Evolutionary conservation across 345 rosid genomes (phyloP).

Genomic region (Camelina sativa): DNA sequence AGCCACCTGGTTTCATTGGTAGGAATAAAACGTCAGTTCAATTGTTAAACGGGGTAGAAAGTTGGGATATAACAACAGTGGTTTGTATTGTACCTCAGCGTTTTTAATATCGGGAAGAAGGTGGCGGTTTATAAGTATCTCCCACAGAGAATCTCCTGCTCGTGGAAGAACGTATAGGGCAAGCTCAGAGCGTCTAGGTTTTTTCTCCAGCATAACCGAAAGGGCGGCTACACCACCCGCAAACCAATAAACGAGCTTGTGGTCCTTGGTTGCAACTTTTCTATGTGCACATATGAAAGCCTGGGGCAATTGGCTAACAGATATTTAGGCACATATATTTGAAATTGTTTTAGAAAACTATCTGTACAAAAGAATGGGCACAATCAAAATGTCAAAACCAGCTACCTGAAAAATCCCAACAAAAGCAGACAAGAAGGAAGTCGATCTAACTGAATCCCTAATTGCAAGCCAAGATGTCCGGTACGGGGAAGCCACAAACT

Average conservation of each 20-base stretch:
- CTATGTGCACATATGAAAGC: conserved; percentile 89
- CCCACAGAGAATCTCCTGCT: conserved; percentile 97
- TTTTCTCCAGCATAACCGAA: conserved; percentile 91
- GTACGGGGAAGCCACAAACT: conserved; percentile 94
- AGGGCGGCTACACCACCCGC: conserved; percentile 94
- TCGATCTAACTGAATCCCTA: conserved; percentile 89
- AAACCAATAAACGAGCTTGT: conserved; percentile 92
- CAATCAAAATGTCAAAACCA: conserved; percentile 20
- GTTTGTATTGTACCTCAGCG: conserved; percentile 70
- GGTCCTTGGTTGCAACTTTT: conserved; percentile 83
- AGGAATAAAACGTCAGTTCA: conserved; percentile 1
- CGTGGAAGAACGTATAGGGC: conserved; percentile 97
- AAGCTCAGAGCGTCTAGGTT: conserved; percentile 92
- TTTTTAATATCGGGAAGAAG: conserved; percentile 84
- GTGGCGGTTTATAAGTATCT: conserved; percentile 83
- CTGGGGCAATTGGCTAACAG: conserved; percentile 49
- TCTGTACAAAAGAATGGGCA: neutral
- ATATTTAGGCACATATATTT: conserved; percentile 2
- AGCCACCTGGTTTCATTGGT: conserved; percentile 68
- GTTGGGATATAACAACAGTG: conserved; percentile 4
- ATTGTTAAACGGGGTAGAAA: neutral
- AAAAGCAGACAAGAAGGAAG: conserved; percentile 94
- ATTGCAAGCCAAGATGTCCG: conserved; percentile 85
- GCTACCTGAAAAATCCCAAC: conserved; percentile 97
- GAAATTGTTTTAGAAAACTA: conserved; percentile 32